Base-by-base conservation (phyloP, 331 rosid species). In the Rhamnella rubrinervis region DNA sequence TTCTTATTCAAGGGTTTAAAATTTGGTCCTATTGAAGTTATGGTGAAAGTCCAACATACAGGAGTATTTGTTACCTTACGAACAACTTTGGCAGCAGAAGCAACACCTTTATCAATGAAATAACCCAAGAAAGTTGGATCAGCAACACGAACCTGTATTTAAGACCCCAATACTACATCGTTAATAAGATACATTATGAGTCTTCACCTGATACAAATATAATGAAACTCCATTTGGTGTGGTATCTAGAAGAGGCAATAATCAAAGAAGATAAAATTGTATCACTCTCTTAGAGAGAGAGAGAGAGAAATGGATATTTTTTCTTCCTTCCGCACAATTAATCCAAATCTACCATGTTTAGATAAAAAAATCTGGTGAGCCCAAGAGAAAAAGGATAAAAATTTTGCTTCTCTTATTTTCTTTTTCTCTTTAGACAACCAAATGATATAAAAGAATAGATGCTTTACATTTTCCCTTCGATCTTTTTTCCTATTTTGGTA, bases 1-100 rank as follows among this genome's bases (percentile, higher is more conserved):
- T 49, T 12, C 18, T 18, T 49, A 49, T 8, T 49, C 55, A 49
- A 18, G 18, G 4, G 55, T 49, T n/a, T n/a, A 49, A 49, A 18
- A 6, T 8, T 18, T 15, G 6, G n/a, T 49, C 15, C 55, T 49
- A 49, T 18, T 46, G 8, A 16, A 21, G 23, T 12, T 25, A 14
- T 6, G 9, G 25, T 40, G 10, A 25, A 20, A 15, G 11, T 41
- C 10, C 25, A 53, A 21, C 49, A 46, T 41, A 7, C 55, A 16
- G 14, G 40, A 25, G 25, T 23, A 60, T 50, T 28, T 39, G 72
- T 82, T 85, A 92, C 97, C 97, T 95, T 95, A 60, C 97, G 96
- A 28, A 95, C 99, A 67, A 95, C 99, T 84, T 95, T 95, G 63
- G 99, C 96, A 60, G 96, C 99, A 11, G 99, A 82, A 60, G 93